Evolutionary conservation across 2,329 filamentous ascomycete genomes (phyloP).

Genomic region (Fusarium liriodendri): DNA sequence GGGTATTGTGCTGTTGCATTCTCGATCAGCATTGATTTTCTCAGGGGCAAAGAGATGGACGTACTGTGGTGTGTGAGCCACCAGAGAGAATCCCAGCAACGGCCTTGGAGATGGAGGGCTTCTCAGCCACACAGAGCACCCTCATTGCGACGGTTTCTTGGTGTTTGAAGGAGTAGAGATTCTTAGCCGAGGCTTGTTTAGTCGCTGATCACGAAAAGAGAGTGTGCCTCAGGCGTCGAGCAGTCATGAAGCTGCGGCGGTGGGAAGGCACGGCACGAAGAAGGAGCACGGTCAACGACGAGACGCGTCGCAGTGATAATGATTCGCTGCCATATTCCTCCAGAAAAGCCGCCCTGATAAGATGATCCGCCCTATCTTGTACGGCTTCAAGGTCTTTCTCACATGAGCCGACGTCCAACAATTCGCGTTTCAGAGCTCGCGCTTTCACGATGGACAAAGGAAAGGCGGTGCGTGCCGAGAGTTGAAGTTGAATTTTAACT

Average conservation of each 20-base stretch:
- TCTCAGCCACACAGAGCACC: conserved; percentile 68
- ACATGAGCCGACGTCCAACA: background rate
- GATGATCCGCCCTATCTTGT: background rate
- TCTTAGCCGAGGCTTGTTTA: background rate
- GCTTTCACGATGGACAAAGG: conserved; percentile 15
- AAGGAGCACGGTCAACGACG: conserved; percentile 13
- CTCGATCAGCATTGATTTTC: conserved; percentile 34
- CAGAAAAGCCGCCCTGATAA: background rate
- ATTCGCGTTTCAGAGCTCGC: conserved; percentile 7
- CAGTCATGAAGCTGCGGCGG: conserved; percentile 8
- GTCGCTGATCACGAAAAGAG: conserved; percentile 10
- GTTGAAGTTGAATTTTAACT: conserved; percentile 27
- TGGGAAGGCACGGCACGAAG: conserved; percentile 26
- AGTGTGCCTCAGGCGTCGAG: conserved; percentile 26
- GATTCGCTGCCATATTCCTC: conserved; percentile 23
- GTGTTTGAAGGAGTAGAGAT: background rate
- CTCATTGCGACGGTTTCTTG: conserved; percentile 52
- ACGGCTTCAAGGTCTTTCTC: background rate
- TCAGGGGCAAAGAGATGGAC: conserved; percentile 41
- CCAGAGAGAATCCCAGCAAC: conserved; percentile 91
- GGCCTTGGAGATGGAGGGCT: conserved; percentile 95
- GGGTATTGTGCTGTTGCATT: conserved; percentile 69
- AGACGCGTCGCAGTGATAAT: conserved; percentile 16
- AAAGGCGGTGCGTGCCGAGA: conserved; percentile 1
- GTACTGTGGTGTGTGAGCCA: conserved; percentile 75